phyloP scores from a whole-genome alignment of 192 early-diverging fungal species.

The Coemansia sp. region DNA sequence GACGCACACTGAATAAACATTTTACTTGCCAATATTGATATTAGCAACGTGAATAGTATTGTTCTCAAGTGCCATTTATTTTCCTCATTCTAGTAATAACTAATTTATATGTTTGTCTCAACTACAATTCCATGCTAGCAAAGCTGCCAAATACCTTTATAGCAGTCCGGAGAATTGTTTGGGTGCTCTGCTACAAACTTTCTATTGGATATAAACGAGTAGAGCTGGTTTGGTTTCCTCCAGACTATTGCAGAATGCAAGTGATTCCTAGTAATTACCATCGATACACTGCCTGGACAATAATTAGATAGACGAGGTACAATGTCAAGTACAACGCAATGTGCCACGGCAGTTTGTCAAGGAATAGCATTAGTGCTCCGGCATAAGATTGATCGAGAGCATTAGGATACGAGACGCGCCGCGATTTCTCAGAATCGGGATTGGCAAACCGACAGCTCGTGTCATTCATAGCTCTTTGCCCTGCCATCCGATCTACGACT shows the following conservation, averaged over 20 bases:
- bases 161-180: too few relatives aligned
- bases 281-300: too few relatives aligned
- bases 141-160: slow-evolving; percentile 37
- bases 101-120: slow-evolving; percentile 92
- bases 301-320: too few relatives aligned
- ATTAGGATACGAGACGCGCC: neutral
- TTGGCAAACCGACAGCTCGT: neutral
- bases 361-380: neutral
- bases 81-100: too few relatives aligned
- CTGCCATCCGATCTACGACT: neutral
- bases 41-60: too few relatives aligned
- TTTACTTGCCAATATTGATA: too few relatives aligned
- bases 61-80: too few relatives aligned
- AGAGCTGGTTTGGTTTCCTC: too few relatives aligned
- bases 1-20: too few relatives aligned
- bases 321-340: neutral
- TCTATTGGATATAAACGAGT: too few relatives aligned
- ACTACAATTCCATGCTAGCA: slow-evolving; percentile 95
- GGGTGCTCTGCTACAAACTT: neutral
- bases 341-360: neutral
- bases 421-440: neutral
- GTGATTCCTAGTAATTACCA: too few relatives aligned
- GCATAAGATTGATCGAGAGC: neutral
- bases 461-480: neutral
- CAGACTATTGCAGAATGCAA: too few relatives aligned